phyloP scores from a whole-genome alignment of 495 filamentous ascomycete genomes.

The Penicillium soppii region DNA sequence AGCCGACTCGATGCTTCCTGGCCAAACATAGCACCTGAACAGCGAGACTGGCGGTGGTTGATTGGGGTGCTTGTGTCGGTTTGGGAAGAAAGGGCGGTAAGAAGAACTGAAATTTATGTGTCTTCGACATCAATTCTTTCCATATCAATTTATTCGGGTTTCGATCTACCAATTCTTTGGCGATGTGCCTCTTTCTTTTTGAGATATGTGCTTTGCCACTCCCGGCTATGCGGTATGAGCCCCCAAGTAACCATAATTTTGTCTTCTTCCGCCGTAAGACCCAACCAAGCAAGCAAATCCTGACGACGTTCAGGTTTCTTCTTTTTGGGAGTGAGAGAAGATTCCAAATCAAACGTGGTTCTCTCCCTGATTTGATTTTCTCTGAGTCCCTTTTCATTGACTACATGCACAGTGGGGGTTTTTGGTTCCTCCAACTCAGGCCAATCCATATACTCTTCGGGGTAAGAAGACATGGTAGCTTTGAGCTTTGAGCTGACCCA shows the following conservation, averaged over 20 bases:
- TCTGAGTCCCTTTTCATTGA: too few species aligned
- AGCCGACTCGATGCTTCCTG: too few species aligned
- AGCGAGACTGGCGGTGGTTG: too few species aligned
- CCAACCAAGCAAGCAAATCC: conserved; percentile 18
- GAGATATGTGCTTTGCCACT: conserved; percentile 9
- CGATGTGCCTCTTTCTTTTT: conserved; percentile 14
- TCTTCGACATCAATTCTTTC: background rate
- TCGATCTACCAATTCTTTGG: background rate
- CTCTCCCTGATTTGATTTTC: too few species aligned
- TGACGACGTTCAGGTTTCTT: conserved; percentile 5
- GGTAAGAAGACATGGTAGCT: too few species aligned
- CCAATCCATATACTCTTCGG: too few species aligned
- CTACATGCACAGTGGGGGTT: too few species aligned
- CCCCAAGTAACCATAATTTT: conserved; percentile 10
- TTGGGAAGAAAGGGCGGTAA: background rate
- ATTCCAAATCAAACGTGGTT: background rate
- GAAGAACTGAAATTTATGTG: too few species aligned
- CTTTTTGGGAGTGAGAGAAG: background rate
- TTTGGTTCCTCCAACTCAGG: too few species aligned
- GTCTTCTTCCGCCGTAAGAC: conserved; percentile 11
- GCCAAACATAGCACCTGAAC: too few species aligned
- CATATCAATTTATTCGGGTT: background rate
- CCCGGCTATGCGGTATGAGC: conserved; percentile 11
- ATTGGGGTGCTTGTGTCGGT: too few species aligned
- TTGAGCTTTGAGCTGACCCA: too few species aligned